A percentile compares a stretch with the other conserved stretches of the same genome.
Evolutionary conservation across 129 eudicot species (phyloP).

Genomic region (Flaveria linearis): DNA sequence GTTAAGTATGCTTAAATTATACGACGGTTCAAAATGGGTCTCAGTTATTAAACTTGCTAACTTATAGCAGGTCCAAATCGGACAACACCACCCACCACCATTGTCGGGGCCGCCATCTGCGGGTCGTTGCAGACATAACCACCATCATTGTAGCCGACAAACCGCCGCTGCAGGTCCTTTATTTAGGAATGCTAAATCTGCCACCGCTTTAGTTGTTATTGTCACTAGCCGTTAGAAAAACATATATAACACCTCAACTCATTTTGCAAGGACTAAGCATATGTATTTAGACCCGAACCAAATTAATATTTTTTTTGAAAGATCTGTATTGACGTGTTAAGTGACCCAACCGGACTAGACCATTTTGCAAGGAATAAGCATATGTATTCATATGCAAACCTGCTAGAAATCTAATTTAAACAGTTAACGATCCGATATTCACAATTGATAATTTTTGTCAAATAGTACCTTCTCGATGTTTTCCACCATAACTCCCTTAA

Average conservation of each 20-base stretch:
- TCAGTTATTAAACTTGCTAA: neutral
- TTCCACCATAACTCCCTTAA: slow-evolving; percentile 73
- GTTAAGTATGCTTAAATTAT: neutral
- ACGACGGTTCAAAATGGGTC: neutral
- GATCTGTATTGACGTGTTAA: neutral
- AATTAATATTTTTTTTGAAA: too few relatives aligned
- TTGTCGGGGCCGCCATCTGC: neutral
- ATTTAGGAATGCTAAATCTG: too few relatives aligned
- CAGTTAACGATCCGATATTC: neutral
- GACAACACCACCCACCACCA: neutral
- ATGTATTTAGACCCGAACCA: neutral
- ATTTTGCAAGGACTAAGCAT: neutral
- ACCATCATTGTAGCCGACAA: too few relatives aligned
- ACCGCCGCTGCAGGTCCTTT: too few relatives aligned
- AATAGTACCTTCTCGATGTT: slow-evolving; percentile 65
- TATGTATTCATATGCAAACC: neutral
- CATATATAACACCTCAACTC: neutral
- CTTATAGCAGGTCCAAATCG: neutral
- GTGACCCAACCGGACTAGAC: neutral
- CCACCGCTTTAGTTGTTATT: too few relatives aligned
- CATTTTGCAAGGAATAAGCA: neutral
- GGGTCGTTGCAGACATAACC: too few relatives aligned
- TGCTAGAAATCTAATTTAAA: neutral
- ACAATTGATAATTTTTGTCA: neutral
- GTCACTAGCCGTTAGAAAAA: neutral